phyloP scores from a whole-genome alignment of 768 basidiomycete genomes.

The Mycena rebaudengoi region DNA sequence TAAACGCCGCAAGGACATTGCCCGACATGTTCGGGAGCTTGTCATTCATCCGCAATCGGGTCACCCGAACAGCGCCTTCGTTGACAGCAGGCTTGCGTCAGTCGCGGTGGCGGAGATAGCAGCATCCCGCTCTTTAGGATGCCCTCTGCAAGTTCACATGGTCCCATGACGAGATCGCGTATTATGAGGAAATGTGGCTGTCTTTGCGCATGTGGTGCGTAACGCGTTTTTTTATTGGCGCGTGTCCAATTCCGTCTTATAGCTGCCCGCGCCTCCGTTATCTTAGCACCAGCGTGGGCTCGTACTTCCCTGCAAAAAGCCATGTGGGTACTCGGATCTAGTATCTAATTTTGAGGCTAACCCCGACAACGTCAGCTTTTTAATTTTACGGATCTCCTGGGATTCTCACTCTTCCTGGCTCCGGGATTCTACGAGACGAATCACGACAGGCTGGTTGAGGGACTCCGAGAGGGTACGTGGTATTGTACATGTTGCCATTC shows the following conservation, averaged over 20 bases:
- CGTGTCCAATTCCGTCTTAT: slow-evolving; percentile 8
- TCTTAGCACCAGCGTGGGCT: slow-evolving; percentile 70
- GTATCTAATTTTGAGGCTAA: slow-evolving; percentile 4
- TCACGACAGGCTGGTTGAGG: slow-evolving; percentile 59
- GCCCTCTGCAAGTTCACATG: slow-evolving; percentile 74
- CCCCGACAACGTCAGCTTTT: slow-evolving; percentile 64
- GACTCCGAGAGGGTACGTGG: slow-evolving; percentile 64
- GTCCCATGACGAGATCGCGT: slow-evolving; percentile 75
- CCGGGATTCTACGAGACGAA: slow-evolving; percentile 71
- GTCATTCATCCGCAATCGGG: slow-evolving; percentile 50
- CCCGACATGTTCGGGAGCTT: slow-evolving; percentile 74
- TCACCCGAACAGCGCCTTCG: slow-evolving; percentile 15
- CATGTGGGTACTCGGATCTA: slow-evolving; percentile 54
- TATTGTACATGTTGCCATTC: background rate
- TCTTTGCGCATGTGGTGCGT: slow-evolving; percentile 72
- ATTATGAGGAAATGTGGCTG: slow-evolving; percentile 82
- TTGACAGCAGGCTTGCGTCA: slow-evolving; percentile 54
- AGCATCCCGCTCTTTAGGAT: slow-evolving; percentile 58
- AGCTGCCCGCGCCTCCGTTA: slow-evolving; percentile 75
- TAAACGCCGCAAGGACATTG: slow-evolving; percentile 56
- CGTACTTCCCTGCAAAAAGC: slow-evolving; percentile 66
- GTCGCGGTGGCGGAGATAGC: slow-evolving; percentile 60
- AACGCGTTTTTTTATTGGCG: background rate
- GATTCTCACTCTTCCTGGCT: slow-evolving; percentile 70
- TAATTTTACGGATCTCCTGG: slow-evolving; percentile 68